A percentile compares a stretch with the other conserved stretches of the same genome.
Conservation (phyloP, 441 rosid species). For the Theobroma grandiflorum region DNA sequence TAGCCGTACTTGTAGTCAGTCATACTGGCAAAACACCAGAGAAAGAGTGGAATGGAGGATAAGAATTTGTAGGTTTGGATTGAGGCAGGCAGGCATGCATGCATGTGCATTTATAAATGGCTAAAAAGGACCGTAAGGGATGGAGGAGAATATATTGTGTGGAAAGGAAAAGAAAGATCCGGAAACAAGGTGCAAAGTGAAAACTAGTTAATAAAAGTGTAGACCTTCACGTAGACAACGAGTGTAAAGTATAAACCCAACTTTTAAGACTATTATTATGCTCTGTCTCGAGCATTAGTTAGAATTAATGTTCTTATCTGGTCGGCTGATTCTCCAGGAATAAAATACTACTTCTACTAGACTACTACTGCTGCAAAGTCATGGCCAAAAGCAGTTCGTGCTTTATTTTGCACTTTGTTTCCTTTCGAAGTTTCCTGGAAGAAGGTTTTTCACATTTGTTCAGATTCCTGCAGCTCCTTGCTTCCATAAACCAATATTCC, state of each 20-base stretch:
- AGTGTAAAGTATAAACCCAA: background rate
- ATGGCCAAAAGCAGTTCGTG: background rate
- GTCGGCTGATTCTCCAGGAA: background rate
- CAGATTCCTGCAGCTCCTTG: slow-evolving; percentile 1
- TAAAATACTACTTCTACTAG: background rate
- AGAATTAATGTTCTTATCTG: background rate
- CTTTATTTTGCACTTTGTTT: background rate
- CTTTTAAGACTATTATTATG: background rate
- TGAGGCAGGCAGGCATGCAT: background rate
- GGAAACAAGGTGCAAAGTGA: background rate
- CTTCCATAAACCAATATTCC: slow-evolving; percentile 22
- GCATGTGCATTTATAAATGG: background rate
- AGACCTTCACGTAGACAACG: background rate
- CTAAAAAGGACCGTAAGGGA: background rate
- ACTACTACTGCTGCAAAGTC: background rate
- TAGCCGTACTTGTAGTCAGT: slow-evolving; percentile 19
- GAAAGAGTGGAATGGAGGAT: background rate
- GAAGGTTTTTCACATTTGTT: background rate
- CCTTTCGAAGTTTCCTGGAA: slow-evolving; percentile 21
- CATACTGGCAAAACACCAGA: background rate
- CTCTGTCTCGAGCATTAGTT: background rate
- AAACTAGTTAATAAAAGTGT: background rate
- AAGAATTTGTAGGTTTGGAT: background rate
- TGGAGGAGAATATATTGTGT: slow-evolving; percentile 19
- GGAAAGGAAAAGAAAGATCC: slow-evolving; percentile 14